A percentile compares a stretch with the other conserved stretches of the same genome.
These are phyloP conservation scores for Senna tora DNA, from an alignment of 306 rosid species.

Conservation along the genomic window DNA sequence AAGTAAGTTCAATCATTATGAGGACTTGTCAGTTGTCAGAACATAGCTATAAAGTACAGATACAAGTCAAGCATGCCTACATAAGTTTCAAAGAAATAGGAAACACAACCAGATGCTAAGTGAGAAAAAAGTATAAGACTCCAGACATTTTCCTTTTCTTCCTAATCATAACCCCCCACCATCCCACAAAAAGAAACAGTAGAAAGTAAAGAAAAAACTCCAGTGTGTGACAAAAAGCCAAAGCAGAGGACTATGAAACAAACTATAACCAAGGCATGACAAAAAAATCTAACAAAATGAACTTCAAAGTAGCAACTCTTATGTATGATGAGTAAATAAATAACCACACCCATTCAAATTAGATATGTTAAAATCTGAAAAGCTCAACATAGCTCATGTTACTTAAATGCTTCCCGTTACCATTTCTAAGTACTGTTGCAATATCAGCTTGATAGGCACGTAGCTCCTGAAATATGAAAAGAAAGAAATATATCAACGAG, in stretches of 20 bases:
- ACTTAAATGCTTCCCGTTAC: slow-evolving; percentile 45
- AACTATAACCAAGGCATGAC: no score
- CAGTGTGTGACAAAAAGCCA: slow-evolving; percentile 9
- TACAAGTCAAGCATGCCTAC: slow-evolving; percentile 1
- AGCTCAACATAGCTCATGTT: slow-evolving; percentile 26
- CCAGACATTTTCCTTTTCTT: neutral
- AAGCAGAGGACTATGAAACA: slow-evolving; percentile 14
- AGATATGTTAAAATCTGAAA: slow-evolving; percentile 30
- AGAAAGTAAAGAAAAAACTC: slow-evolving; percentile 11
- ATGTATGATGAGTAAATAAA: neutral
- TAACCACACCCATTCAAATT: slow-evolving; percentile 4
- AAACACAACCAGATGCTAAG: neutral
- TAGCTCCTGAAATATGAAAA: slow-evolving; percentile 66
- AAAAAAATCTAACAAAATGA: slow-evolving; percentile 2
- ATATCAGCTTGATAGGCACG: slow-evolving; percentile 99
- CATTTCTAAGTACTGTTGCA: slow-evolving; percentile 92
- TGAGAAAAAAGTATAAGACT: neutral
- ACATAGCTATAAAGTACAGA: neutral
- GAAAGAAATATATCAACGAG: slow-evolving; percentile 26
- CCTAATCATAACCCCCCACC: neutral
- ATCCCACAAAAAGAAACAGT: neutral
- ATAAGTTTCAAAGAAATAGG: slow-evolving; percentile 15
- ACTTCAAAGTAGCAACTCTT: slow-evolving; percentile 11
- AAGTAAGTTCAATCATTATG: slow-evolving; percentile 3
- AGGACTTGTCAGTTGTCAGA: slow-evolving; percentile 17